Base-by-base conservation (phyloP, 1,139 yeast genomes). In the Hyphopichia khmerensis region DNA sequence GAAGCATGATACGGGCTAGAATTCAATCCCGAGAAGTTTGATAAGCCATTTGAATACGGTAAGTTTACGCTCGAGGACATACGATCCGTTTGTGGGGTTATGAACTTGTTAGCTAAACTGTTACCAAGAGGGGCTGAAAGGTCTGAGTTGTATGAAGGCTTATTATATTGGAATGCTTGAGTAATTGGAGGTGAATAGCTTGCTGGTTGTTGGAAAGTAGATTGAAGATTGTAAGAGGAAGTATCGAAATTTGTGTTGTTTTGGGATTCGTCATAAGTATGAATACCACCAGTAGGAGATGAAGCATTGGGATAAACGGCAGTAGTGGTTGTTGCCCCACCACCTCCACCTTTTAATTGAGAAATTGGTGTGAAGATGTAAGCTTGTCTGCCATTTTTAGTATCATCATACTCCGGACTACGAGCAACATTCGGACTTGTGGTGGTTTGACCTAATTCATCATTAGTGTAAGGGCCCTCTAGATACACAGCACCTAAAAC, bases 401-500 rank as follows among this genome's bases (percentile, higher is more conserved):
- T 53, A 68, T 85, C 75, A 69, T 87, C 79, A 56, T 82, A 79
- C 62, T 88, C 72, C 43, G 85, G 69, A 59, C 81, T 70, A 17
- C 82, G 72, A 2, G 78, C 65, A 35, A 72, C 73, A 48, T 74
- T 69, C 5, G 76, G 75, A 57, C 75, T 67, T 11, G 76, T 62
- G 2, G 82, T 75, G 59, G 82, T 84, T 60, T 85, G 91, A 42
- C 91, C 91, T 49, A 82, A 70, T 60, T 86, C 95, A 58, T 89
- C 96, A 44, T 82, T 82, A 33, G 82, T 81, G 49, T 83, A 82
- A 33, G 83, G 80, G 1, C 88, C 87, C 44, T 95, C 79, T 47
- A 84, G 65, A 59, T 87, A 93, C 7, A 91, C 96, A 33, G 88
- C 95, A 23, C 99, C 99, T 30, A 87, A 80, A 33, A 89, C 64